Percentiles rank a stretch among this genome's conserved stretches.
phyloP scores from a whole-genome alignment of 495 filamentous ascomycete species.

The Tuber aestivum region DNA sequence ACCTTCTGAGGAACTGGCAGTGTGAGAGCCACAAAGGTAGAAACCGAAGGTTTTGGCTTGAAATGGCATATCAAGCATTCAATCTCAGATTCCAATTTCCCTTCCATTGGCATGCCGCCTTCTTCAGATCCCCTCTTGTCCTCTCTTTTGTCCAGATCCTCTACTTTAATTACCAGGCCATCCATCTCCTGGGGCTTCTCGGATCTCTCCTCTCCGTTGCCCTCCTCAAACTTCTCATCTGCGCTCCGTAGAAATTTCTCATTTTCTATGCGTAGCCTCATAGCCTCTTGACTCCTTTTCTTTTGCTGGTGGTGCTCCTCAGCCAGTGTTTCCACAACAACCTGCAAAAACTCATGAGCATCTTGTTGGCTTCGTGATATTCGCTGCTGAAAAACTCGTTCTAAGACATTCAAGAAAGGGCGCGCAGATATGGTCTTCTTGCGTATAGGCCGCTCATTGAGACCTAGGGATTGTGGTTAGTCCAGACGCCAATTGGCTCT shows the following conservation, averaged over 20 bases:
- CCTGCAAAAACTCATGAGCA: constrained; percentile 95
- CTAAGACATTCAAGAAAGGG: constrained; percentile 70
- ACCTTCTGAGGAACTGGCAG: constrained; percentile 75
- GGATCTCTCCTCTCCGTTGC: not conserved
- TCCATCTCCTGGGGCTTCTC: constrained; percentile 15
- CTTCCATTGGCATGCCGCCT: constrained; percentile 43
- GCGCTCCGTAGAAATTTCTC: constrained; percentile 6
- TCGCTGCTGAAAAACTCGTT: constrained; percentile 76
- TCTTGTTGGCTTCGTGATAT: constrained; percentile 95
- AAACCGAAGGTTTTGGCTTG: constrained; percentile 73
- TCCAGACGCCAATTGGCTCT: not conserved
- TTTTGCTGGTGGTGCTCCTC: constrained; percentile 74
- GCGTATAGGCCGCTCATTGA: constrained; percentile 91
- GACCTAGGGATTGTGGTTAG: constrained; percentile 36
- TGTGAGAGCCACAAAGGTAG: constrained; percentile 85
- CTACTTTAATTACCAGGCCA: constrained; percentile 20
- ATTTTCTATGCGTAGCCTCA: constrained; percentile 12
- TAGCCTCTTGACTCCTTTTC: constrained; percentile 22
- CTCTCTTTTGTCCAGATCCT: constrained; percentile 14
- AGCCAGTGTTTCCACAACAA: constrained; percentile 81
- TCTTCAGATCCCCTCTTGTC: constrained; percentile 25
- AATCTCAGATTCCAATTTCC: constrained; percentile 76
- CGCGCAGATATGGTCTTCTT: constrained; percentile 87
- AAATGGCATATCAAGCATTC: constrained; percentile 86
- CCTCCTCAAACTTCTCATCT: constrained; percentile 12